These are phyloP conservation scores for Torulaspora pretoriensis DNA, from an alignment of 1,139 yeast genomes.

Conservation along the genomic window DNA sequence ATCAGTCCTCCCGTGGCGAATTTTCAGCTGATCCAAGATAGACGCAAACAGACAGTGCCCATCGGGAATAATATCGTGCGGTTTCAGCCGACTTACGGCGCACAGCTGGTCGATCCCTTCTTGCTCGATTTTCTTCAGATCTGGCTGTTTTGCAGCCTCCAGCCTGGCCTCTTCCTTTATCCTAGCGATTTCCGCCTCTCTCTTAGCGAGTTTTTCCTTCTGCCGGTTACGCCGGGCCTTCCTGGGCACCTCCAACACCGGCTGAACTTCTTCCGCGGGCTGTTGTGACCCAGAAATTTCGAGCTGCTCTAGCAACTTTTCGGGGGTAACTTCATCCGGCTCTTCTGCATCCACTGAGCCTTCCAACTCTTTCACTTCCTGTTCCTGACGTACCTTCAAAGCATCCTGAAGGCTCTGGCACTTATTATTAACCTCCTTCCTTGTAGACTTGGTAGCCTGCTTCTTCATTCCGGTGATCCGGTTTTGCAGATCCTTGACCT, in stretches of 20 bases:
- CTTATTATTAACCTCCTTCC: slow-evolving; percentile 52
- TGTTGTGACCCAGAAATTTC: slow-evolving; percentile 36
- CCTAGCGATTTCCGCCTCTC: slow-evolving; percentile 64
- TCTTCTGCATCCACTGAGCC: slow-evolving; percentile 18
- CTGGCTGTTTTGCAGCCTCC: slow-evolving; percentile 66
- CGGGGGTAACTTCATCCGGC: slow-evolving; percentile 54
- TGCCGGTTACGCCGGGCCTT: slow-evolving; percentile 61
- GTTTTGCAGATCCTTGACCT: slow-evolving; percentile 60
- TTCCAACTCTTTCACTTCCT: slow-evolving; percentile 42
- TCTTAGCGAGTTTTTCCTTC: slow-evolving; percentile 72
- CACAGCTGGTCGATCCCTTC: slow-evolving; percentile 58
- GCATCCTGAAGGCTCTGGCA: slow-evolving; percentile 58
- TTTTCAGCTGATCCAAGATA: slow-evolving; percentile 65
- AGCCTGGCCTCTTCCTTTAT: slow-evolving; percentile 62
- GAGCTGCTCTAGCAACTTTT: slow-evolving; percentile 55
- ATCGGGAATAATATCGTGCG: slow-evolving; percentile 76
- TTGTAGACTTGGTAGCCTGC: slow-evolving; percentile 76
- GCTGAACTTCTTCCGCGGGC: slow-evolving; percentile 10
- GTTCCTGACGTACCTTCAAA: slow-evolving; percentile 49
- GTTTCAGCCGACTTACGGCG: slow-evolving; percentile 43
- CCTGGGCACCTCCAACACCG: slow-evolving; percentile 17
- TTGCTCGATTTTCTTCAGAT: slow-evolving; percentile 65
- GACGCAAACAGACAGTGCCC: slow-evolving; percentile 94
- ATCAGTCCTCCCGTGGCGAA: slow-evolving; percentile 43
- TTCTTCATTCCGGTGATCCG: slow-evolving; percentile 72